Percentiles rank a stretch among this genome's conserved stretches.
Conservation (phyloP, 768 basidiomycete genomes). For the Kwoniella sp. region DNA sequence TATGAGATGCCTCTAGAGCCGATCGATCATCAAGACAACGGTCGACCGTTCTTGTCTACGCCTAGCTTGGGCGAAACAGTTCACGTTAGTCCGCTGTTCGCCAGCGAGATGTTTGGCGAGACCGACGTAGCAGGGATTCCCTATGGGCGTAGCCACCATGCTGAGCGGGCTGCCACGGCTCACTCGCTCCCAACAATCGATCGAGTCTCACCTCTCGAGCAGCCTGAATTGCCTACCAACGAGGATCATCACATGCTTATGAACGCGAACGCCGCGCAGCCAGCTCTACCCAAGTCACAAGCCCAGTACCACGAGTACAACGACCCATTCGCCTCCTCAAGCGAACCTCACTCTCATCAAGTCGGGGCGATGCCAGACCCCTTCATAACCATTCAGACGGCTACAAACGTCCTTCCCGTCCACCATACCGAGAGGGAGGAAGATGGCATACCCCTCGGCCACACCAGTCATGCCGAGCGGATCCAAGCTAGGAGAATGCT, state of each 20-base stretch:
- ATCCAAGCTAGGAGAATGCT: conserved; percentile 40
- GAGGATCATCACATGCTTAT: conserved; percentile 33
- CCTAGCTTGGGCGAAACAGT: conserved; percentile 40
- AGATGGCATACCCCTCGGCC: conserved; percentile 42
- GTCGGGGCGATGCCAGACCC: conserved; percentile 45
- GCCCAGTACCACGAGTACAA: conserved; percentile 12
- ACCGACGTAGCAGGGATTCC: conserved; percentile 39
- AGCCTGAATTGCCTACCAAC: conserved; percentile 32
- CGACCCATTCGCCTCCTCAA: conserved; percentile 11
- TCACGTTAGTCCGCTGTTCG: conserved; percentile 29
- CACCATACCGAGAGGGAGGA: conserved; percentile 19
- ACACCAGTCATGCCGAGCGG: conserved; percentile 39
- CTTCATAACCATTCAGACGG: conserved; percentile 47
- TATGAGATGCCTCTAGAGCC: conserved; percentile 23
- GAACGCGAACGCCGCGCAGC: conserved; percentile 40
- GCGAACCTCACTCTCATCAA: conserved; percentile 35
- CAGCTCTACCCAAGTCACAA: conserved; percentile 11
- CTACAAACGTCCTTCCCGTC: conserved; percentile 27
- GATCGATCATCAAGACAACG: conserved; percentile 8
- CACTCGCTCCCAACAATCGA: conserved; percentile 28
- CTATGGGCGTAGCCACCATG: conserved; percentile 44
- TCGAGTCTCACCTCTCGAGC: conserved; percentile 15
- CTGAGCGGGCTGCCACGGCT: conserved; percentile 37
- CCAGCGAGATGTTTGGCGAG: conserved; percentile 16
- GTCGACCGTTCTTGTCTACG: conserved; percentile 34